A percentile compares a stretch with the other conserved stretches of the same genome.
These are phyloP conservation scores for Coemansia guatemalensis DNA, from an alignment of 192 early-diverging fungal species.

Conservation along the genomic window DNA sequence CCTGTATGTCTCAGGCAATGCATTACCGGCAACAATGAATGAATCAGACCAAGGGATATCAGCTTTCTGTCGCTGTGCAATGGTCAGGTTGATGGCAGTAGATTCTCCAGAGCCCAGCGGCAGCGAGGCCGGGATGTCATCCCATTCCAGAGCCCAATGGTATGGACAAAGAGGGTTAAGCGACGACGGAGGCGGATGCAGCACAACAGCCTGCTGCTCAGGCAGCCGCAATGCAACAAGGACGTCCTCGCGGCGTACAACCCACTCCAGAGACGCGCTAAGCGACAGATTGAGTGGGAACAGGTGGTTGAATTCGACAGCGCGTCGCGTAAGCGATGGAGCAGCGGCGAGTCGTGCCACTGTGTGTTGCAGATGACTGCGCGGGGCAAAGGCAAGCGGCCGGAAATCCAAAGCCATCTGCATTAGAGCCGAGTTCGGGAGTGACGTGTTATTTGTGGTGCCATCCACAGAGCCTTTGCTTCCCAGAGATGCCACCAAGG, in stretches of 20 bases:
- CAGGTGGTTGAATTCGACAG: slow-evolving; percentile 38
- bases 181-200: slow-evolving; percentile 8
- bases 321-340: not conserved
- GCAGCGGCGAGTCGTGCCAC: not conserved
- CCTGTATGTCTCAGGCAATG: slow-evolving; percentile 17
- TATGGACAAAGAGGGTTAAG: slow-evolving; percentile 16
- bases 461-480: not conserved
- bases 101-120: slow-evolving; percentile 47
- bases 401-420: slow-evolving; percentile 24
- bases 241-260: slow-evolving; percentile 14
- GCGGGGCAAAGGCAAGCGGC: slow-evolving; percentile 19
- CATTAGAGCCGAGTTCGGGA: not conserved
- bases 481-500: not conserved
- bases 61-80: slow-evolving; percentile 13
- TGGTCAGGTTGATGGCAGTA: slow-evolving; percentile 12
- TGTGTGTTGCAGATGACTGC: slow-evolving; percentile 26
- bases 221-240: slow-evolving; percentile 25
- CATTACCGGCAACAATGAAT: slow-evolving; percentile 11
- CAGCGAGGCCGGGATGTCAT: slow-evolving; percentile 21
- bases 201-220: slow-evolving; percentile 10
- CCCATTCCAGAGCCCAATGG: slow-evolving; percentile 41
- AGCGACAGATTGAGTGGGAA: slow-evolving; percentile 37
- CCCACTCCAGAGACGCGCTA: slow-evolving; percentile 21
- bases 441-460: too few species aligned
- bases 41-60: slow-evolving; percentile 40